These are phyloP conservation scores for Paratrimastix pyriformis DNA, from an alignment of 78 protist genomes.

Conservation along the genomic window DNA sequence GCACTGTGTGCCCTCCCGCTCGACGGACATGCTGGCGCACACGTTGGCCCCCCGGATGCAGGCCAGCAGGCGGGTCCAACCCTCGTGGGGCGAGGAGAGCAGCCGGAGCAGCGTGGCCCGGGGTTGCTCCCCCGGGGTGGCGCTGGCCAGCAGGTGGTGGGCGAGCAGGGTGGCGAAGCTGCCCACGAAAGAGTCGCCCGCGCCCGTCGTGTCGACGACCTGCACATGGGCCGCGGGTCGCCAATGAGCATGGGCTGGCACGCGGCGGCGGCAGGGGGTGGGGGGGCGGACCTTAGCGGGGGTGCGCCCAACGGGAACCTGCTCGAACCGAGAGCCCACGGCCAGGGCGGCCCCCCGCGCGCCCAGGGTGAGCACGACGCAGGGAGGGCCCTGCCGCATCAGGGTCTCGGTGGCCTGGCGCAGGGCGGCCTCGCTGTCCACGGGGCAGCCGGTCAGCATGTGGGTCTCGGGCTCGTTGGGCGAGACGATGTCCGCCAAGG, in stretches of 20 bases:
- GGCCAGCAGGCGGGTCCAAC: too few species aligned
- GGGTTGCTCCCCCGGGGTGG: too few species aligned
- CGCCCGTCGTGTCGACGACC: constrained; percentile 6
- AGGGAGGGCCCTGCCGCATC: neutral
- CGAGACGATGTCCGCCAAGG: neutral
- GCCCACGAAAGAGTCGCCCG: constrained; percentile 4
- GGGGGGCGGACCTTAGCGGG: too few species aligned
- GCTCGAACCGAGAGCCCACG: neutral
- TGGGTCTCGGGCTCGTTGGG: neutral
- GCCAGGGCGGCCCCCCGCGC: neutral
- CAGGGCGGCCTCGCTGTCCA: neutral
- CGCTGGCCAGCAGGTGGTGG: too few species aligned
- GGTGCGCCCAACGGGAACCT: neutral
- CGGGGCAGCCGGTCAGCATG: neutral
- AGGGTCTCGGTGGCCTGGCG: neutral
- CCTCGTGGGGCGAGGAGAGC: too few species aligned
- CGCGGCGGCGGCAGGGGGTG: too few species aligned
- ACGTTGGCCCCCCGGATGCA: too few species aligned
- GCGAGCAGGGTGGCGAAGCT: too few species aligned
- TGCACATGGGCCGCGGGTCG: neutral
- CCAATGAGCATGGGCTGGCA: too few species aligned
- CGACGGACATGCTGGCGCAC: too few species aligned
- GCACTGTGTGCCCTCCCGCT: too few species aligned
- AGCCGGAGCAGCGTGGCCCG: too few species aligned
- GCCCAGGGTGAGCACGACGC: neutral